Evolutionary conservation across 2,329 filamentous ascomycete genomes (phyloP), one percentile per base, ranked within the genome.

Genomic region (Aspergillus puulaauensis): DNA sequence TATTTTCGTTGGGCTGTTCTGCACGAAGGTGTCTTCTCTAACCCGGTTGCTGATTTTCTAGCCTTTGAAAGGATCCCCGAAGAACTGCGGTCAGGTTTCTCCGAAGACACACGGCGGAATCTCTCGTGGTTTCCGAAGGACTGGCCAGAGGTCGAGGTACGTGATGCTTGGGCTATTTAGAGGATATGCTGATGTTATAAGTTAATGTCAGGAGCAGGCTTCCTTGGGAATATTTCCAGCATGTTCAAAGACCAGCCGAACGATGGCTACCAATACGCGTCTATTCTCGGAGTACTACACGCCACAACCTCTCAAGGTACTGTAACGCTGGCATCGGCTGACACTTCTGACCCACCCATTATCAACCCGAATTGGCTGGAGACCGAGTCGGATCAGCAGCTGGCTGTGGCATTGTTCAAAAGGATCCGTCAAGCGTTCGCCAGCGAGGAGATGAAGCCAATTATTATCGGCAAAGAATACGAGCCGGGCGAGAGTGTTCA

Each of bases 331-430:
- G 50, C 52, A 0, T 76, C 73, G 0, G 52, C 65, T n/a, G 67
- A 73, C 14, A 73, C 68, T 0, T 54, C 61, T 0, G 70, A 73
- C 19, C 60, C 61, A 0, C 80, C 80, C 0, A 59, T 75, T 14
- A 76, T 82, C 59, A 71, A 81, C 59, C 77, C 79, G 1, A 77
- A 77, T 60, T 83, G 74, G 71, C 68, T 83, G 1, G 68, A 68
- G 1, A 66, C 74, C 15, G 67, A 70, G 9, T 65, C 71, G 0
- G 81, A 83, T 37, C 59, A 72, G 31, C 75, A 79, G 9, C 67
- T 82, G 1, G 76, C 73, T 3, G 60, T 83, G 11, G 73, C 74
- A 0, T 68, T 68, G 1, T 77, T 77, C 61, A 77, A 76, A 55
- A 74, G 80, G 2, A 61, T 73, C 0, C 75, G 81, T 1, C 57